Conservation (phyloP, 331 rosid genomes). For the Malus hybrid region DNA sequence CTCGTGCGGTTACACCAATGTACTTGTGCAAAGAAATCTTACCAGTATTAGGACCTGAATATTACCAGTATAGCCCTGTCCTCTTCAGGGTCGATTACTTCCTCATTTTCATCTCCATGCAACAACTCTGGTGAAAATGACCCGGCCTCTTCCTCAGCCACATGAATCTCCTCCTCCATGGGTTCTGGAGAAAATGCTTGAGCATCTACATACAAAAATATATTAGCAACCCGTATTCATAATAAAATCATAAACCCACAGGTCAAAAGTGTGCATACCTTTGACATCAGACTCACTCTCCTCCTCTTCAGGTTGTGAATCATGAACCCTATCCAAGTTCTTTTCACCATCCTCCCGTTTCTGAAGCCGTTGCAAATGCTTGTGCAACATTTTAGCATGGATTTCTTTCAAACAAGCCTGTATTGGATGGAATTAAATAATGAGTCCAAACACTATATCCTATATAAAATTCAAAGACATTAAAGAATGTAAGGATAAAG, state of each 20-base stretch:
- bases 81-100: constrained; percentile 93
- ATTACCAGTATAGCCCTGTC: constrained; percentile 80
- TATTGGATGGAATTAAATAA: constrained; percentile 16
- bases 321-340: constrained; percentile 30
- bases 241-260: background rate
- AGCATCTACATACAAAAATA: constrained; percentile 31
- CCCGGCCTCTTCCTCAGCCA: constrained; percentile 69
- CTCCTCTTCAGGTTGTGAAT: constrained; percentile 31
- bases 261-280: constrained; percentile 30
- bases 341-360: constrained; percentile 56
- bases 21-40: background rate
- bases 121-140: constrained; percentile 85
- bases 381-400: constrained; percentile 74
- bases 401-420: constrained; percentile 95
- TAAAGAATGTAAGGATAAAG: constrained; percentile 7
- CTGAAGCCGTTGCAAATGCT: constrained; percentile 70
- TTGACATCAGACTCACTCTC: constrained; percentile 39
- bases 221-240: background rate
- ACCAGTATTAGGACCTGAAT: background rate
- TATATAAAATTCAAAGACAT: background rate
- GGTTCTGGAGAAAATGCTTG: constrained; percentile 68
- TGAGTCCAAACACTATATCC: constrained; percentile 10
- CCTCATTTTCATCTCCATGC: constrained; percentile 83
- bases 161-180: constrained; percentile 45
- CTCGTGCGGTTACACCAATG: background rate